Evolutionary conservation across 192 early-diverging fungal genomes (phyloP), one percentile per base, ranked within the genome.

Genomic region (Backusella tuberculispora): DNA sequence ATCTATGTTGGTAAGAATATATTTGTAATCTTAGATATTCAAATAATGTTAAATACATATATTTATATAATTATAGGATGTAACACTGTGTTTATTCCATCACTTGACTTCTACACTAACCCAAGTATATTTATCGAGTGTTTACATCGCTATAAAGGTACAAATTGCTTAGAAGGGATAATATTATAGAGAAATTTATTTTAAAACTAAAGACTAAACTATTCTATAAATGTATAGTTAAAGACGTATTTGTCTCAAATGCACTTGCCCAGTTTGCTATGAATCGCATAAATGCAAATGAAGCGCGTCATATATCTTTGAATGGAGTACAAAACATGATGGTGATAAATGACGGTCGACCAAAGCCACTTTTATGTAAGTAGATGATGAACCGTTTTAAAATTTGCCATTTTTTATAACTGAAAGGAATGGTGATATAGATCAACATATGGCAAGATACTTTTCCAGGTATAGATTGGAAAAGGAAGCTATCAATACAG

Each of bases 91-190:
- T 76, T 92, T 48, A 82, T 94, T 56, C 78, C 91, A 63, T 83
- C 85, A n/a, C 66, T 81, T 4, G 92, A 93, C 46, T 94, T 84
- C 53, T 86, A 78, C 53, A 80, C 48, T 76, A 81, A 29, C 80
- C 82, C 38, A 88, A 90, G n/a, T 66, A 83, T 15, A 78, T 94
- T 88, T 81, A 94, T 95, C 70, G 94, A 95, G 67, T 84, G 86
- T 40, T 71, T 94, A 14, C 87, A 93, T 75, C 83, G 88, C 46
- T 88, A 92, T 74, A 87, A 88, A 72, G 85, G 89, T 90, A 83
- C 2, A 34, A 34, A 34, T 34, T 34, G 29, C 29, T 0, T 34
- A 34, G 29, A 34, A 34, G 29, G 29, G 29, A 34, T 34, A 2
- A 34, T 34, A 2, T 15, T 15, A 19, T 34, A 66, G 0, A 41